phyloP scores from a whole-genome alignment of 495 filamentous ascomycete genomes.

The Hypoxylon fragiforme region DNA sequence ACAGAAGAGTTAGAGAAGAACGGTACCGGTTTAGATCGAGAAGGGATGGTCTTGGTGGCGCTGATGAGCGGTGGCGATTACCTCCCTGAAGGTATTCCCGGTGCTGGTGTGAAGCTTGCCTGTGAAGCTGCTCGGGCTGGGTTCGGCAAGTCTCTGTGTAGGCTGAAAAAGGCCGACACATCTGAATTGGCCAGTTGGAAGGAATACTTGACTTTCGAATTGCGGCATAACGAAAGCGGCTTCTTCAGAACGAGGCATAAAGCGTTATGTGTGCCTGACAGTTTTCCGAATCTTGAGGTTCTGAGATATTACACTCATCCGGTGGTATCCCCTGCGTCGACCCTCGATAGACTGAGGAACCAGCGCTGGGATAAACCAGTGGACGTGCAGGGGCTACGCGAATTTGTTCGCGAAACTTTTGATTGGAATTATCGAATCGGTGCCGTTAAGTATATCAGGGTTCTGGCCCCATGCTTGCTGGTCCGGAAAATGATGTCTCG shows the following conservation, averaged over 20 bases:
- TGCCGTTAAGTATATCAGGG: conserved; percentile 81
- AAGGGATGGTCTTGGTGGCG: conserved; percentile 93
- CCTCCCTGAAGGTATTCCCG: conserved; percentile 81
- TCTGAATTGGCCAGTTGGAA: conserved; percentile 70
- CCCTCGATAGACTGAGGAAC: conserved; percentile 60
- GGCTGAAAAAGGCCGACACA: conserved; percentile 52
- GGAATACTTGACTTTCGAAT: conserved; percentile 70
- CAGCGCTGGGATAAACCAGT: conserved; percentile 66
- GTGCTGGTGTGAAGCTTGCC: conserved; percentile 83
- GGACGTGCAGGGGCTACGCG: conserved; percentile 67
- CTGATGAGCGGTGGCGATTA: conserved; percentile 98
- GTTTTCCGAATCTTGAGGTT: conserved; percentile 78
- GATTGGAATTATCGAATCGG: conserved; percentile 80
- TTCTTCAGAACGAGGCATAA: conserved; percentile 77
- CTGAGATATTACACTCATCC: conserved; percentile 87
- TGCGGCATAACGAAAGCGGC: conserved; percentile 81
- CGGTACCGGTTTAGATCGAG: conserved; percentile 65
- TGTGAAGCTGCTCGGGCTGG: conserved; percentile 88
- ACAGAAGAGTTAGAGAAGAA: conserved; percentile 54
- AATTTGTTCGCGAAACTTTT: conserved; percentile 76
- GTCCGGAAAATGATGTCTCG: conserved; percentile 61
- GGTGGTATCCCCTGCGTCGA: conserved; percentile 66
- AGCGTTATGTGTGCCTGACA: conserved; percentile 72
- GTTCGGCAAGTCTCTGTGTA: conserved; percentile 78
- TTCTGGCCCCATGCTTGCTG: conserved; percentile 77